phyloP scores from a whole-genome alignment of 441 rosid genomes.

The Euphorbia corollata region DNA sequence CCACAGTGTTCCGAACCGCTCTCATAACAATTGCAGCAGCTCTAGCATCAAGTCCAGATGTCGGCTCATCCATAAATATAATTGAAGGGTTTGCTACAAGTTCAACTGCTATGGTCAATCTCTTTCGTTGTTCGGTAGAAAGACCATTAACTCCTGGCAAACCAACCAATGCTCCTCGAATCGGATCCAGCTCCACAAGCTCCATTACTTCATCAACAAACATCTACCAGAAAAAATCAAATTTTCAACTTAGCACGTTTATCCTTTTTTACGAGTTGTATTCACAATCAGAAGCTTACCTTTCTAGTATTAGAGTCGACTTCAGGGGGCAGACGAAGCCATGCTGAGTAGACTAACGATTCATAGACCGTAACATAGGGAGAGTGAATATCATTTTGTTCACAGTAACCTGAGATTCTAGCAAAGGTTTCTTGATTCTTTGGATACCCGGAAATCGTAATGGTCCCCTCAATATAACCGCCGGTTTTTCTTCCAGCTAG shows the following conservation, averaged over 20 bases:
- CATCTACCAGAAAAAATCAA: constrained; percentile 21
- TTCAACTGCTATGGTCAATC: constrained; percentile 41
- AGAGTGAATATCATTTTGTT: constrained; percentile 38
- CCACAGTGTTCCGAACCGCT: constrained; percentile 40
- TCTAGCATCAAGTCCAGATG: constrained; percentile 42
- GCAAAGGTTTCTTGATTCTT: constrained; percentile 46
- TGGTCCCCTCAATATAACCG: constrained; percentile 36
- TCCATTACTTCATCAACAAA: constrained; percentile 38
- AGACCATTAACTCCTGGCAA: constrained; percentile 37
- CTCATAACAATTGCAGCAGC: constrained; percentile 50
- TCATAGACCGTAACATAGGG: constrained; percentile 39
- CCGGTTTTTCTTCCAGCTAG: constrained; percentile 41
- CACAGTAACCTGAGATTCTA: constrained; percentile 39
- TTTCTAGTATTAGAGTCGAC: constrained; percentile 29
- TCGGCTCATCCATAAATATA: constrained; percentile 44
- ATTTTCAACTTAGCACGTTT: too few species aligned
- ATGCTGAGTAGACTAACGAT: constrained; percentile 39
- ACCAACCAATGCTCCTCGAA: constrained; percentile 32
- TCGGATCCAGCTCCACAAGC: constrained; percentile 29
- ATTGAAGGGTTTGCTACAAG: constrained; percentile 43
- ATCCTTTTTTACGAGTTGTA: neutral
- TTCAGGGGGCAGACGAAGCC: constrained; percentile 38
- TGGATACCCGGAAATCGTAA: constrained; percentile 35
- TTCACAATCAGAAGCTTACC: constrained; percentile 17
- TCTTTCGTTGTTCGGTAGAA: constrained; percentile 38